These are phyloP conservation scores for Beverwykella pulmonaria DNA, from an alignment of 495 filamentous ascomycete genomes.

Conservation along the genomic window DNA sequence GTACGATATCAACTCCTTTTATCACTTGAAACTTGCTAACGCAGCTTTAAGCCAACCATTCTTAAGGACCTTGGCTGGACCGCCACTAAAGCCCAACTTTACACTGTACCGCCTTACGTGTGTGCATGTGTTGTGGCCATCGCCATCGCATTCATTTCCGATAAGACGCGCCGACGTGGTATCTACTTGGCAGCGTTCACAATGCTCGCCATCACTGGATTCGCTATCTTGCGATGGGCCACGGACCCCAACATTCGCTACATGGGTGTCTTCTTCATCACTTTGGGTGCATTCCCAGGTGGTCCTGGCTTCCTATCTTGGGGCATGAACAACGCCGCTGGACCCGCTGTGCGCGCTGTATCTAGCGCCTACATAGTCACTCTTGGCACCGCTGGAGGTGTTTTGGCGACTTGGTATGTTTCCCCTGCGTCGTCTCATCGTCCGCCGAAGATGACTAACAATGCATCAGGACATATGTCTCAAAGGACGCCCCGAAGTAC, in stretches of 20 bases:
- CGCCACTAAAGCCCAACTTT: constrained; percentile 75
- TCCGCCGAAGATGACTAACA: constrained; percentile 8
- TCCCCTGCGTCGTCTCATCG: neutral
- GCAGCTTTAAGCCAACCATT: constrained; percentile 4
- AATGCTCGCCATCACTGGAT: constrained; percentile 66
- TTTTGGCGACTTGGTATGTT: constrained; percentile 57
- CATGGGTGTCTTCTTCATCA: constrained; percentile 72
- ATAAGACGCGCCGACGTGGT: constrained; percentile 73
- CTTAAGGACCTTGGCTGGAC: constrained; percentile 43
- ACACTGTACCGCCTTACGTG: constrained; percentile 86
- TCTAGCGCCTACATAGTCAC: constrained; percentile 57
- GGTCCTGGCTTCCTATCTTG: constrained; percentile 60
- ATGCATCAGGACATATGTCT: constrained; percentile 53
- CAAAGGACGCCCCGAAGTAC: constrained; percentile 54
- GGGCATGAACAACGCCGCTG: constrained; percentile 61
- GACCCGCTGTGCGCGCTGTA: constrained; percentile 60
- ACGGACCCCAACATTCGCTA: constrained; percentile 65
- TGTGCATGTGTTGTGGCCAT: constrained; percentile 75
- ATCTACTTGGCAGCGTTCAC: constrained; percentile 65
- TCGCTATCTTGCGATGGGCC: constrained; percentile 68
- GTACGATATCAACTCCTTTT: constrained; percentile 6
- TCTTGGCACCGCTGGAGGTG: constrained; percentile 59
- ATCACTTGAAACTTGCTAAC: constrained; percentile 8
- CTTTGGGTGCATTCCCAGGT: constrained; percentile 52
- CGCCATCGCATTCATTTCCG: constrained; percentile 68